Base-by-base conservation (phyloP, 495 filamentous ascomycete species). In the Aspergillus olivimuriae region DNA sequence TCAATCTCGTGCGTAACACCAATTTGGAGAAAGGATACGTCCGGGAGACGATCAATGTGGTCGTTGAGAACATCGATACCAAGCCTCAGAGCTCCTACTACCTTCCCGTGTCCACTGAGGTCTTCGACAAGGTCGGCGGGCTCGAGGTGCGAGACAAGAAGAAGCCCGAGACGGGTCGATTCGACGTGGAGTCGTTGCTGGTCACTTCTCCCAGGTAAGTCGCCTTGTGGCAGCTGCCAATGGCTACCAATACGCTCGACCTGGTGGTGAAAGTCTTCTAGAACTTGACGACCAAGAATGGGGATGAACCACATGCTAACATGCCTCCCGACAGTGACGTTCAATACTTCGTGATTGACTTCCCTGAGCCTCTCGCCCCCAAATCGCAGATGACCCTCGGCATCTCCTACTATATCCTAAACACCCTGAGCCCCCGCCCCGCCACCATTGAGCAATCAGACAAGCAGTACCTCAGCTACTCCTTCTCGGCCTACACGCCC, bases 141-240 rank as follows among this genome's bases (percentile, higher is more conserved):
- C 63, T 98, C 35, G 91, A 97, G 69, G 92, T 89, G 15, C 83
- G 81, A 58, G 87, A 96, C 55, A 92, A 89, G 71, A 94, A 95
- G 61, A 77, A 85, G 33, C 58, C 78, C 26, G 76, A 75, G 46
- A 70, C 77, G 48, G 77, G 75, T 9, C 71, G 75, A 10, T 92
- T 95, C 53, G 65, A 66, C 22, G 84, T 82, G 35, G 80, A 84
- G 57, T 64, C 75, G 18, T 79, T 82, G 9, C 55, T 67, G 21
- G 46, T 55, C 38, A 54, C 57, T 46, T 48, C 54, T 4, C 44
- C 47, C 4, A 64, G 53, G 56, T 64, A 28, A 56, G 67, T 55
- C 12, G 41, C 39, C 44, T 52, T 55, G 44, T 43, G 18, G 21
- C 20, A 4, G 20, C 31, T 56, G 60, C 58, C 62, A 49, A 51